Conservation (phyloP, 2,329 filamentous ascomycete species). For the Biscogniauxia mediterranea region DNA sequence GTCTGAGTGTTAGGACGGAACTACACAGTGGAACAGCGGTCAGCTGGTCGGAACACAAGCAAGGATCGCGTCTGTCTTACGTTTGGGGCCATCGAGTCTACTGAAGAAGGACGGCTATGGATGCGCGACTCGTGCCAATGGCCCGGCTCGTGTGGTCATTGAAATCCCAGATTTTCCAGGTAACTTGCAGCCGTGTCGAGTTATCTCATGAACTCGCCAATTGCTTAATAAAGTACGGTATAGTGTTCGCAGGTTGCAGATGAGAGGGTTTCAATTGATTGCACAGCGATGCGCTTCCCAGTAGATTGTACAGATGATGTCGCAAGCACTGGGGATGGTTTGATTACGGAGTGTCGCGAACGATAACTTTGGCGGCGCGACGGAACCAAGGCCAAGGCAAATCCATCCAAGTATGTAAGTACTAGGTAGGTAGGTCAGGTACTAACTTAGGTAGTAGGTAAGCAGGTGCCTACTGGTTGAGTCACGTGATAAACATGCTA, state of each 20-base stretch:
- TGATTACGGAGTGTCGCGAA: not conserved
- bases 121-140: not conserved
- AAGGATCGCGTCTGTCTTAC: slow-evolving; percentile 10
- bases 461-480: not conserved
- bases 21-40: slow-evolving; percentile 10
- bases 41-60: not conserved
- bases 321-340: not conserved
- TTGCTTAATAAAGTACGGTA: not conserved
- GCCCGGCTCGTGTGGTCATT: not conserved
- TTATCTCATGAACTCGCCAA: not conserved
- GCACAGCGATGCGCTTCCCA: not conserved
- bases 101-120: not conserved
- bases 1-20: slow-evolving; percentile 43
- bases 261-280: not conserved
- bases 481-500: not conserved
- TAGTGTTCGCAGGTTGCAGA: not conserved
- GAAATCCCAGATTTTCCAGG: not conserved
- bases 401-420: too few species aligned
- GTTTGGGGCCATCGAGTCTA: slow-evolving; percentile 26
- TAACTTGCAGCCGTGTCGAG: not conserved
- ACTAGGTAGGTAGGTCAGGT: not conserved
- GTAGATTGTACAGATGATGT: not conserved
- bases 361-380: not conserved
- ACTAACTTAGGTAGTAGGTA: not conserved
- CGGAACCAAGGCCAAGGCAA: not conserved